Percentiles rank a stretch among this genome's conserved stretches.
Evolutionary conservation across 805 yeast species (phyloP).

Genomic region (Cyberlindnera mississippiensis): DNA sequence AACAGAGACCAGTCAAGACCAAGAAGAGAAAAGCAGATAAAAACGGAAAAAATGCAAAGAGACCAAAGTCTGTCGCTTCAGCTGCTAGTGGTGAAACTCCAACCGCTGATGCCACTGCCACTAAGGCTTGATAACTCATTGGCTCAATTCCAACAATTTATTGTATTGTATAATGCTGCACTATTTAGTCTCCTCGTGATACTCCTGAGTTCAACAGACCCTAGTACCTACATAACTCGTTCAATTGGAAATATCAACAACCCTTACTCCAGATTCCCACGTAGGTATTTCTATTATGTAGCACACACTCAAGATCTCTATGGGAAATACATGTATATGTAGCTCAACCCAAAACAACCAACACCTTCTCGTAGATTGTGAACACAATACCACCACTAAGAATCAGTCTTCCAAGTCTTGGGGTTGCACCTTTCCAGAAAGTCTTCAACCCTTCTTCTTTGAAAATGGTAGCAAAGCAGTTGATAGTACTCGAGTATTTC

Average conservation of each 20-base stretch:
- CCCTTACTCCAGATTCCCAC: too few species aligned
- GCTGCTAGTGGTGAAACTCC: conserved; percentile 2
- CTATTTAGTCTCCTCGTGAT: too few species aligned
- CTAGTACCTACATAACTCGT: too few species aligned
- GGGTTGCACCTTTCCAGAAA: conserved; percentile 98
- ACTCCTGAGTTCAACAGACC: too few species aligned
- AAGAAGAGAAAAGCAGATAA: conserved; percentile 49
- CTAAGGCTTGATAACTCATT: conserved; percentile 1
- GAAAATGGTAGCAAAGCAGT: conserved; percentile 79
- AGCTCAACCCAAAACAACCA: conserved; percentile 36
- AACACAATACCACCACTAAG: conserved; percentile 97
- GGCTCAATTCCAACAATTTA: too few species aligned
- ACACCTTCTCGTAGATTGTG: conserved; percentile 90
- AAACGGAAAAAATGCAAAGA: conserved; percentile 33
- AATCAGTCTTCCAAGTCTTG: conserved; percentile 86
- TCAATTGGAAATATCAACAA: too few species aligned
- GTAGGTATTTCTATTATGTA: too few species aligned
- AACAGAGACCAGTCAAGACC: conserved; percentile 63
- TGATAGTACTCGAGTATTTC: conserved; percentile 66
- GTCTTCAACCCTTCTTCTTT: conserved; percentile 85
- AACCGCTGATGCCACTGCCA: conserved; percentile 1
- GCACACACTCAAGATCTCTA: too few species aligned
- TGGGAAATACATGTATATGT: too few species aligned
- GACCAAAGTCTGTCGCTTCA: conserved; percentile 30
- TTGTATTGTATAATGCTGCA: not conserved